Conservation (phyloP, 2,329 filamentous ascomycete species). For the Alternaria gansuensis region DNA sequence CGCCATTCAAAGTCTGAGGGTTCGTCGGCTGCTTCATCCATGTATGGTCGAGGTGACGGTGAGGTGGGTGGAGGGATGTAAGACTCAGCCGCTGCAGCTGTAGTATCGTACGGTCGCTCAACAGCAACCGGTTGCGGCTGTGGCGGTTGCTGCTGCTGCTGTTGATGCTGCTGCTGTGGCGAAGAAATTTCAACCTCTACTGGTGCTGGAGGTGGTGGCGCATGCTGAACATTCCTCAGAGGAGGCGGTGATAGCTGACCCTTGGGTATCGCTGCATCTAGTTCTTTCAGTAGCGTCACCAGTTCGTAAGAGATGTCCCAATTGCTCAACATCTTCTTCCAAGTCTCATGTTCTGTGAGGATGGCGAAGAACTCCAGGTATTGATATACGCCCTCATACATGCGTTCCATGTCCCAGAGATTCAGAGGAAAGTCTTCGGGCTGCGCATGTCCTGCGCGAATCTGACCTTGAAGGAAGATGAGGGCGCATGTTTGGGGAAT, state of each 20-base stretch:
- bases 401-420: slow-evolving; percentile 96
- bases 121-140: slow-evolving; percentile 58
- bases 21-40: slow-evolving; percentile 61
- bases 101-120: slow-evolving; percentile 71
- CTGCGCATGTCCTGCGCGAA: slow-evolving; percentile 76
- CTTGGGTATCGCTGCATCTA: slow-evolving; percentile 88
- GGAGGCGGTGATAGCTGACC: slow-evolving; percentile 66
- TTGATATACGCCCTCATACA: slow-evolving; percentile 92
- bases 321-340: slow-evolving; percentile 84
- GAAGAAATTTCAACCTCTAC: slow-evolving; percentile 28
- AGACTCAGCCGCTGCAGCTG: slow-evolving; percentile 56
- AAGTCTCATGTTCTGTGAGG: slow-evolving; percentile 82
- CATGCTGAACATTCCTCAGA: slow-evolving; percentile 50
- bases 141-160: slow-evolving; percentile 38
- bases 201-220: slow-evolving; percentile 43
- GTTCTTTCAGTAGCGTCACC: slow-evolving; percentile 82
- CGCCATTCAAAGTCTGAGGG: slow-evolving; percentile 74
- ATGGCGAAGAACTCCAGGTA: slow-evolving; percentile 94
- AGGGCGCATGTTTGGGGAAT: slow-evolving; percentile 94
- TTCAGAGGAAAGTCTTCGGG: slow-evolving; percentile 92
- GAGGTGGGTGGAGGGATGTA: slow-evolving; percentile 51
- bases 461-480: slow-evolving; percentile 91
- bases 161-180: slow-evolving; percentile 17
- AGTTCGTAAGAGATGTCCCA: slow-evolving; percentile 94
- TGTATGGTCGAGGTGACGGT: slow-evolving; percentile 57